phyloP scores from a whole-genome alignment of 176 grass and related monocot species.

The Puya raimondii region DNA sequence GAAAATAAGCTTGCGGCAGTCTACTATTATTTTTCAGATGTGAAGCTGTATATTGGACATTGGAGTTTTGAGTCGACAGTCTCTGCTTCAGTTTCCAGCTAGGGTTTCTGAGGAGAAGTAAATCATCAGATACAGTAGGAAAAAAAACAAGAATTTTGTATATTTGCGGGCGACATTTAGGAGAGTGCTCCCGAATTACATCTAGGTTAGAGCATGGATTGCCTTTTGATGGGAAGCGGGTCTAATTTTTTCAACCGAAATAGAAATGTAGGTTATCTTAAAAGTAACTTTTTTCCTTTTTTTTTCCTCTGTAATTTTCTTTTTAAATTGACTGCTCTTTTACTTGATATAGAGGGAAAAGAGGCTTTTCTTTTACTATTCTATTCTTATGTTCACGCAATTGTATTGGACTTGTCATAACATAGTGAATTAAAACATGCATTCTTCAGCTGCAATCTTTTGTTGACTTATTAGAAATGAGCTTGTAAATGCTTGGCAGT shows the following conservation, averaged over 20 bases:
- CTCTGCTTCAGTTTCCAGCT: conserved; percentile 13
- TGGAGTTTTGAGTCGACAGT: conserved; percentile 6
- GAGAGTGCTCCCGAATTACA: conserved; percentile 34
- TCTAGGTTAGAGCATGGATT: conserved; percentile 21
- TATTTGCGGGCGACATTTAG: conserved; percentile 48
- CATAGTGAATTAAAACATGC: no score
- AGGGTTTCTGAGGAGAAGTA: background rate
- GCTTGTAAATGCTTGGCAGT: no score
- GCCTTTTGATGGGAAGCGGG: conserved; percentile 26
- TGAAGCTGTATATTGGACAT: conserved; percentile 31
- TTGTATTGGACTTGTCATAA: no score
- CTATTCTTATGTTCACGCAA: no score
- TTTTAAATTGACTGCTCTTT: background rate
- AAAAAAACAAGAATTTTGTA: conserved; percentile 51
- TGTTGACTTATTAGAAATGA: no score
- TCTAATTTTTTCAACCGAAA: conserved; percentile 11
- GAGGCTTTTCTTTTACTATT: background rate
- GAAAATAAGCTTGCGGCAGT: conserved; percentile 17
- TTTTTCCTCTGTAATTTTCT: background rate
- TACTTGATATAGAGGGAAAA: background rate
- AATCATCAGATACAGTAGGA: conserved; percentile 23
- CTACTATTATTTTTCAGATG: conserved; percentile 30
- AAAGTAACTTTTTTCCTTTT: background rate
- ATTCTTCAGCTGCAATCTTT: no score
- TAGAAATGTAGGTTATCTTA: conserved; percentile 19